Percentiles rank a stretch among this genome's conserved stretches.
phyloP scores from a whole-genome alignment of 2,329 filamentous ascomycete genomes.

The Dactylonectria macrodidyma region DNA sequence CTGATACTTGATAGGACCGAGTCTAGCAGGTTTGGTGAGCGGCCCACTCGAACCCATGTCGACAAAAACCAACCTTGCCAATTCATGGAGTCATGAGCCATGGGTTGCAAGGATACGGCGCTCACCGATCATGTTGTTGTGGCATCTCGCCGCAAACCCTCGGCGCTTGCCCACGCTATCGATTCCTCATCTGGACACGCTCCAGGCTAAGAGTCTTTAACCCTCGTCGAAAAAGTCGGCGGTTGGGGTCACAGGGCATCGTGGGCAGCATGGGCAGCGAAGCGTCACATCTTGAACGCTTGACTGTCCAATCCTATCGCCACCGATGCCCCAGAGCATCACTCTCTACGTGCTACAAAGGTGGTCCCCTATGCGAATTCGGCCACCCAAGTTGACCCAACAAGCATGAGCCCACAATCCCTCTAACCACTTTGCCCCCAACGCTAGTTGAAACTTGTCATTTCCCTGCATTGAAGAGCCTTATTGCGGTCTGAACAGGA shows the following conservation, averaged over 20 bases:
- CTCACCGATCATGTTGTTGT: conserved; percentile 31
- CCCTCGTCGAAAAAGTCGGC: conserved; percentile 33
- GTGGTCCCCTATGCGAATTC: conserved; percentile 2
- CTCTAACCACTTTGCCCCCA: conserved; percentile 26
- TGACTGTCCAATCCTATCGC: conserved; percentile 39
- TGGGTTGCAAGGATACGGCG: conserved; percentile 6
- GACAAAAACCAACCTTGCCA: background rate
- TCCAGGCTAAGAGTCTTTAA: conserved; percentile 29
- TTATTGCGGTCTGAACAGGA: conserved; percentile 40
- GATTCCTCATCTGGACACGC: conserved; percentile 43
- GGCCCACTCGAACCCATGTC: conserved; percentile 23
- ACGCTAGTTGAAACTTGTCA: conserved; percentile 32
- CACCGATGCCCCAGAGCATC: conserved; percentile 14
- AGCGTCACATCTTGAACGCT: conserved; percentile 35
- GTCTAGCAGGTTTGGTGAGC: conserved; percentile 4
- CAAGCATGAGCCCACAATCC: conserved; percentile 34
- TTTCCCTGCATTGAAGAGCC: conserved; percentile 40
- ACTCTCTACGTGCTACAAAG: no score
- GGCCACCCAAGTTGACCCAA: conserved; percentile 24
- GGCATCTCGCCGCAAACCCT: conserved; percentile 17
- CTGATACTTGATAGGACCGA: background rate
- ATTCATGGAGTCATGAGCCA: background rate
- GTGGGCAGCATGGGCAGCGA: background rate
- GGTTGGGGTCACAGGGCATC: conserved; percentile 41
- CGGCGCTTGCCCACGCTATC: conserved; percentile 30